phyloP scores from a whole-genome alignment of 2,329 filamentous ascomycete species.

The Nemania serpens region DNA sequence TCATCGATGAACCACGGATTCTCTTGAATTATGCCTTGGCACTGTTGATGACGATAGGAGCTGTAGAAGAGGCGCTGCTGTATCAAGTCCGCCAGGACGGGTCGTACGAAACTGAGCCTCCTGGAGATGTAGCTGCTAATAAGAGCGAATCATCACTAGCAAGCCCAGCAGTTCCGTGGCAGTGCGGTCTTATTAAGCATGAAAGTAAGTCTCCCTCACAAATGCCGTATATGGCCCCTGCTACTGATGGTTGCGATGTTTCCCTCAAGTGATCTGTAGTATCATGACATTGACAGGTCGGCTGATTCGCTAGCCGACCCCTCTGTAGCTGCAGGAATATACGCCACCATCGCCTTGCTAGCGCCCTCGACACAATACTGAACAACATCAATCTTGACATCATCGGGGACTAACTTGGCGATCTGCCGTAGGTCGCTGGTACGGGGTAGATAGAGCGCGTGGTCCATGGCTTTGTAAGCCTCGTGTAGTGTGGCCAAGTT shows the following conservation, averaged over 20 bases:
- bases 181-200: no score
- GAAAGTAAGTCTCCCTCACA: no score
- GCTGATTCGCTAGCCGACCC: neutral
- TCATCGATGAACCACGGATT: no score
- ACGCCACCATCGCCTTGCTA: conserved; percentile 79
- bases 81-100: no score
- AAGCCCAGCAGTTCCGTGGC: no score
- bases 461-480: conserved; percentile 63
- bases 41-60: neutral
- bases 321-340: conserved; percentile 50
- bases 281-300: conserved; percentile 12
- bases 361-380: conserved; percentile 93
- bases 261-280: no score
- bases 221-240: no score
- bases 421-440: conserved; percentile 83
- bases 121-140: no score
- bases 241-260: no score
- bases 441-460: conserved; percentile 82
- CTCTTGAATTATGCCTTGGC: neutral
- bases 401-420: conserved; percentile 58
- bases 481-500: conserved; percentile 65
- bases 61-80: no score
- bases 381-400: conserved; percentile 68
- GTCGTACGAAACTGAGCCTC: no score
- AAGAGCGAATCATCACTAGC: no score